Evolutionary conservation across 768 basidiomycete genomes (phyloP).

Genomic region (Rhodosporidiobolus sp.): DNA sequence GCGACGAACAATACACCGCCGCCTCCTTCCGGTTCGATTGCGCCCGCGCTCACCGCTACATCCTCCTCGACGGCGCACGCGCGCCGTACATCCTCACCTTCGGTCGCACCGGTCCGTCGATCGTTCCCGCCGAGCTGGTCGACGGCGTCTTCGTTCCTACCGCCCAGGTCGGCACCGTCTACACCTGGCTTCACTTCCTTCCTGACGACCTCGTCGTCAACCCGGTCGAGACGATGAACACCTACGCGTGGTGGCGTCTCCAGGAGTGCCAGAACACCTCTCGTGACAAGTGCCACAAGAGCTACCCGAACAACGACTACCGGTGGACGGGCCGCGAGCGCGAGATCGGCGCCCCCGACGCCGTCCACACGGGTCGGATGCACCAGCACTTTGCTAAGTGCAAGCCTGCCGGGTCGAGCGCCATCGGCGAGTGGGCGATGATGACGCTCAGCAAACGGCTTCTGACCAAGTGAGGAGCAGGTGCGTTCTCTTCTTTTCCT

Average conservation of each 20-base stretch:
- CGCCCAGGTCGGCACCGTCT: too few relatives aligned
- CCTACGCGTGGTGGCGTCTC: constrained; percentile 9
- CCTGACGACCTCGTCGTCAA: constrained; percentile 19
- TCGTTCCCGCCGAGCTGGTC: background rate
- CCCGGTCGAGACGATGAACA: background rate
- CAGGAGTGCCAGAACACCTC: constrained; percentile 7
- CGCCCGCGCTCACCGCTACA: background rate
- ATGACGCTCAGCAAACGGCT: constrained; percentile 13
- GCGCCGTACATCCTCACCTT: background rate
- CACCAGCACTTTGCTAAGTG: constrained; percentile 9
- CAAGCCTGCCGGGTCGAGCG: background rate
- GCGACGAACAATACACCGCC: background rate
- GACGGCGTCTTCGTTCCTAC: background rate
- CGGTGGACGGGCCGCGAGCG: constrained; percentile 10
- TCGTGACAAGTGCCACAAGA: background rate
- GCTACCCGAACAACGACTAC: background rate
- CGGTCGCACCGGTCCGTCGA: background rate
- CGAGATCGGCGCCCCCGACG: background rate
- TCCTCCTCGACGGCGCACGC: constrained; percentile 3
- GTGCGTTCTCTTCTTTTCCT: too few relatives aligned
- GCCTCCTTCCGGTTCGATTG: constrained; percentile 6
- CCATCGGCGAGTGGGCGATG: background rate
- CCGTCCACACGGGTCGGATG: background rate
- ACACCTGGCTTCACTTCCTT: constrained; percentile 19
- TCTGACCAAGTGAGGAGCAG: background rate